Conservation (phyloP, 768 basidiomycete species). For the Suillus placidus region DNA sequence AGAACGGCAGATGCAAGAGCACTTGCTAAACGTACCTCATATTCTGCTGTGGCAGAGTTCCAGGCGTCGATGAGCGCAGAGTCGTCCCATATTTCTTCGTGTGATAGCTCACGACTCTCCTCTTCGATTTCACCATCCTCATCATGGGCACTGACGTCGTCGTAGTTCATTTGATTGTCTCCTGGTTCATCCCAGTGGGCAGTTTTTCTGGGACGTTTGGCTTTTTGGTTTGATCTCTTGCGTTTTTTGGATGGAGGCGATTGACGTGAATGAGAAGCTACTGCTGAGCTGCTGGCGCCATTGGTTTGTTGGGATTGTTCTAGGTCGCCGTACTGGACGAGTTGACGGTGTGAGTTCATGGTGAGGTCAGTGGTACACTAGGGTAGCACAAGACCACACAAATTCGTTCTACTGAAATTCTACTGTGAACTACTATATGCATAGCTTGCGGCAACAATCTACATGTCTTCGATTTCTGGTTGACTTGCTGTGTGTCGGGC, state of each 20-base stretch:
- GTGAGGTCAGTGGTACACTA: background rate
- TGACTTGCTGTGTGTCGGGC: too few species aligned
- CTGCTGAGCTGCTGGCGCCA: constrained; percentile 12
- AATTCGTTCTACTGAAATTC: background rate
- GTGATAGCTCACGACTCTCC: constrained; percentile 65
- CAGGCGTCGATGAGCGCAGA: constrained; percentile 81
- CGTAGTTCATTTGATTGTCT: constrained; percentile 33
- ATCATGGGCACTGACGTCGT: constrained; percentile 22
- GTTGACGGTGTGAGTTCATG: constrained; percentile 21
- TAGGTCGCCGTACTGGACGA: constrained; percentile 30
- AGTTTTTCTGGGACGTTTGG: constrained; percentile 21
- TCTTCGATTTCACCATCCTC: constrained; percentile 38
- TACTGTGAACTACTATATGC: background rate
- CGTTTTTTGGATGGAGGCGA: constrained; percentile 58
- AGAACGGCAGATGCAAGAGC: constrained; percentile 1
- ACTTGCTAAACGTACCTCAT: constrained; percentile 48
- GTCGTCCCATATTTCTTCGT: constrained; percentile 86
- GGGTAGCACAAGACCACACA: constrained; percentile 14
- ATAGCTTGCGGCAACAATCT: background rate
- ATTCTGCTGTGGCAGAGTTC: constrained; percentile 84
- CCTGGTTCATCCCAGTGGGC: constrained; percentile 52
- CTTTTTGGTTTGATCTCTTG: constrained; percentile 33
- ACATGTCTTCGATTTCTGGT: background rate
- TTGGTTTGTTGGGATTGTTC: constrained; percentile 7
- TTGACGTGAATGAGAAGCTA: background rate